Evolutionary conservation across 768 basidiomycete species (phyloP), one percentile per base, ranked within the genome.

Genomic region (Dentipellis sp.): DNA sequence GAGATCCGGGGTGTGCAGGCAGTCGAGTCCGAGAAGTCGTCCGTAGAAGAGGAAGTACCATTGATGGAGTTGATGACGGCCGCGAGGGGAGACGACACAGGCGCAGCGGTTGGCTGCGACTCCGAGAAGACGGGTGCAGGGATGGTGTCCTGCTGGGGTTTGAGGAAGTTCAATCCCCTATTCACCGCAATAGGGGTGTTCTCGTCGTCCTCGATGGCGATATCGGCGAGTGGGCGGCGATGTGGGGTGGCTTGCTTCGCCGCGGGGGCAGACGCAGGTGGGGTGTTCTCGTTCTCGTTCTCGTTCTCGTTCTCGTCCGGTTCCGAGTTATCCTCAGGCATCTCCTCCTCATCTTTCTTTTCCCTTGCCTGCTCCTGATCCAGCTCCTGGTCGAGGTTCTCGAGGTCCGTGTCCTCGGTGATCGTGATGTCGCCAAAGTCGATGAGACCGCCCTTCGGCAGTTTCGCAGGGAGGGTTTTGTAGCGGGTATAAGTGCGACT

Each of bases 101-200:
- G 55, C 64, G 58, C 59, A 22, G 60, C 57, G 10, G 70, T 63
- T 17, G 70, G 73, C 58, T 58, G 73, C 19, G 57, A 66, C 23
- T 59, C 56, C n/a, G 12, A 17, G 42, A 57, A 51, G 4, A 56
- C 22, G 9, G 55, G 50, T 9, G 59, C 58, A 23, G 52, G 50
- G 17, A 53, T 38, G 21, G 57, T 59, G 0, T 40, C 23, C 14
- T 16, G 22, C 2, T 16, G 40, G 38, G 12, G 17, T 3, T 10
- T 21, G 16, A 34, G n/a, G 14, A 52, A 22, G 7, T 36, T 10
- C 5, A 39, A 23, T 7, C 17, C 29, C 12, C 35, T 39, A 49
- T 57, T 54, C 34, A 35, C 7, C 16, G 53, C 34, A 6, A 39
- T 14, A 11, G 50, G 22, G 1, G 56, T 23, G 1, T 51, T 51